Evolutionary conservation across 257 asterid species (phyloP), one percentile per base, ranked within the genome.

Genomic region (Jasminum sambac): DNA sequence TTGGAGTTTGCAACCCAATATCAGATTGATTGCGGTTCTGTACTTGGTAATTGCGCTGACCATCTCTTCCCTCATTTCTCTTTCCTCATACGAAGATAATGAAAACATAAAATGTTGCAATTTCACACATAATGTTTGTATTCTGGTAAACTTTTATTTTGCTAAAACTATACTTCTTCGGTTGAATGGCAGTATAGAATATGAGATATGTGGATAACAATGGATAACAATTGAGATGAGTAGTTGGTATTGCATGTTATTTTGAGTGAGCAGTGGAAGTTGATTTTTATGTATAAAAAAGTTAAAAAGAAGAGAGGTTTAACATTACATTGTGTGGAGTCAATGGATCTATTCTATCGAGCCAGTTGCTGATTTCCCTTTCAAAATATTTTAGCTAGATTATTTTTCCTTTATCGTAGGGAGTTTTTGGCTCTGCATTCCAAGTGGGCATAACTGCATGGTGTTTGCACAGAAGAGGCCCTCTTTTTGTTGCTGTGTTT

Each of bases 401-500:
- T 5, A 6, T 25, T 24, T 23, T n/a, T 66, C 43, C 38, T 63
- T 43, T 38, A 30, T 36, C 40, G 6, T 41, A 92, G 97, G 98
- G 92, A 46, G 68, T 91, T 63, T 78, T 90, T 44, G 98, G 96
- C 43, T 90, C 98, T 66, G 97, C 96, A 62, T 77, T 94, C 81
- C 96, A 91, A 78, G 98, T 90, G 73, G 68, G 96, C 60, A 76
- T 93, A 71, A 67, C 55, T 16, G 59, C 80, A 34, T 93, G 98
- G 98, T 89, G 96, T 72, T 74, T 93, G 64, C 92, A 64, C 64
- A 83, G 68, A 82, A 84, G 62, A 79, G 97, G 97, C 67, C 96
- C 98, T 41, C 90, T 93, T 80, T 93, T 94, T 63, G 92, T 91
- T 68, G 83, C 92, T 16, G 76, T 91, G 87, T 90, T 90, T 73